Conservation (phyloP, 129 eudicot genomes). For the Tanacetum coccineum region DNA sequence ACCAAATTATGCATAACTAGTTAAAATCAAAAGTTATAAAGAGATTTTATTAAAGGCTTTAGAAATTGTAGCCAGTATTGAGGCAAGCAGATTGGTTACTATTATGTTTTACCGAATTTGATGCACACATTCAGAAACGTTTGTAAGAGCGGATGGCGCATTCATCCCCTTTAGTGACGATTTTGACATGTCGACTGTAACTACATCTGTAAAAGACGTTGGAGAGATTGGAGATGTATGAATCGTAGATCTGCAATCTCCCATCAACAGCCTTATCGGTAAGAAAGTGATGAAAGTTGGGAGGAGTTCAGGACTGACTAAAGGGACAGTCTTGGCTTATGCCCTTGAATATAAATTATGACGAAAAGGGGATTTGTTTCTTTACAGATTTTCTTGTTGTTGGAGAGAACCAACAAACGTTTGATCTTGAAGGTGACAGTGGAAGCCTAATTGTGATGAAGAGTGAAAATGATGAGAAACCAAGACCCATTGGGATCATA, state of each 20-base stretch:
- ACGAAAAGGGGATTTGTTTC: conserved; percentile 92
- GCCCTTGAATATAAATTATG: conserved; percentile 97
- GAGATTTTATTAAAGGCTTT: no score
- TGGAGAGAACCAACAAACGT: conserved; percentile 91
- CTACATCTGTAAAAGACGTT: conserved; percentile 84
- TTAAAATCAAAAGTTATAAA: background rate
- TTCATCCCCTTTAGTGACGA: conserved; percentile 94
- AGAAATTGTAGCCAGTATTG: no score
- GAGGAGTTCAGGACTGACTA: conserved; percentile 92
- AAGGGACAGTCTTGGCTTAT: conserved; percentile 81
- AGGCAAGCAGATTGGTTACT: no score
- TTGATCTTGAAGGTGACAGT: conserved; percentile 97
- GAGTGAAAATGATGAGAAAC: conserved; percentile 73
- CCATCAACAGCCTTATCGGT: conserved; percentile 69
- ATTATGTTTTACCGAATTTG: background rate
- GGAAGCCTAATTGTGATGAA: conserved; percentile 76
- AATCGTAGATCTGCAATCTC: conserved; percentile 75
- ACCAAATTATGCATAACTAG: background rate
- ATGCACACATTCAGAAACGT: conserved; percentile 64
- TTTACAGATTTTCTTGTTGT: conserved; percentile 92
- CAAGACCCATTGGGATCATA: conserved; percentile 86
- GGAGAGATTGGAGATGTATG: conserved; percentile 88
- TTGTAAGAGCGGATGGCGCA: conserved; percentile 97
- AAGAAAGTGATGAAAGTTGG: conserved; percentile 95
- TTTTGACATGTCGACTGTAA: conserved; percentile 82